Evolutionary conservation across 1,284 basidiomycete genomes (phyloP).

Genomic region (Pulveroboletus sp.): DNA sequence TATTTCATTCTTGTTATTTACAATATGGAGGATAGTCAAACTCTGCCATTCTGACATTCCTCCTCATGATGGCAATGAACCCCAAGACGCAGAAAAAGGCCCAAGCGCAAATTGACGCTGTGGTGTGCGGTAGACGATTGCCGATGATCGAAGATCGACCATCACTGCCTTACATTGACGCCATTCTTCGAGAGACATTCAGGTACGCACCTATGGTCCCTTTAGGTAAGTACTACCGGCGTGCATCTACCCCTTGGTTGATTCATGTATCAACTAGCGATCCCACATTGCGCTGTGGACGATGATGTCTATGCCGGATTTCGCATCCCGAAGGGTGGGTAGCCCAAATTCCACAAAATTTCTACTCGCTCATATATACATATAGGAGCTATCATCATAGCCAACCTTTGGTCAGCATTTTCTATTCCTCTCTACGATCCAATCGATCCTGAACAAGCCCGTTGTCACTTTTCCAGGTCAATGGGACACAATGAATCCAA

Average conservation of each 20-base stretch:
- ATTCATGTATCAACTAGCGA: not conserved
- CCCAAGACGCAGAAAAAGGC: constrained; percentile 35
- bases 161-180: constrained; percentile 34
- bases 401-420: constrained; percentile 12
- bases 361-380: not conserved
- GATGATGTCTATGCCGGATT: constrained; percentile 20
- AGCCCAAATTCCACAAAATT: too few relatives aligned
- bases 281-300: constrained; percentile 11
- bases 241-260: too few relatives aligned
- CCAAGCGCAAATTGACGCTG: constrained; percentile 36
- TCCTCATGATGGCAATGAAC: constrained; percentile 37
- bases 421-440: not conserved
- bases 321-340: constrained; percentile 15
- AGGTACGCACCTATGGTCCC: constrained; percentile 9
- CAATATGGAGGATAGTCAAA: constrained; percentile 1
- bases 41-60: constrained; percentile 22
- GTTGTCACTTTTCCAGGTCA: not conserved
- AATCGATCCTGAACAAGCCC: not conserved
- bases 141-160: constrained; percentile 35
- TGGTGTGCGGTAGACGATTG: constrained; percentile 30
- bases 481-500: constrained; percentile 15
- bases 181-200: constrained; percentile 32
- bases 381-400: constrained; percentile 9
- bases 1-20: not conserved
- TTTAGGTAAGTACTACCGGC: constrained; percentile 6